Evolutionary conservation across 2,329 filamentous ascomycete genomes (phyloP), one percentile per base, ranked within the genome.

Genomic region (Clarireedia homoeocarpa): DNA sequence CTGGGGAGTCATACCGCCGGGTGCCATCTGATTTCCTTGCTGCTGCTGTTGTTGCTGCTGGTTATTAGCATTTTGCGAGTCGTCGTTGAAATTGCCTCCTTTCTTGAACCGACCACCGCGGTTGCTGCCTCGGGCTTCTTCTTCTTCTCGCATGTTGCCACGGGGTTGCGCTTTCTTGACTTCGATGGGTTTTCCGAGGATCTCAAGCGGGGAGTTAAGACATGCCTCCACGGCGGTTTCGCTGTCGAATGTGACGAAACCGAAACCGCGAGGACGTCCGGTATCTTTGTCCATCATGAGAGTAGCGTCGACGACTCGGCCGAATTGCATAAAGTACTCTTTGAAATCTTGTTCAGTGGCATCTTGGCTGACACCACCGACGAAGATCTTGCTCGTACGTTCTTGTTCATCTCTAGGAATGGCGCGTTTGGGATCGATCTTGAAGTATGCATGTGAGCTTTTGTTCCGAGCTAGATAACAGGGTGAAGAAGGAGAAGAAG

Each of bases 221-320:
- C 91, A 95, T 36, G 89, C 88, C 62, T 99, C 94, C 46, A 99
- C 94, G 17, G 94, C 94, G 15, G 89, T 85, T 67, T 99, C 94
- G 63, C 86, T 95, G 73, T 99, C 94, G 65, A 99, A 99, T 0
- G 94, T 99, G 53, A 99, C 94, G 71, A 99, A 99, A 14, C 94
- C 94, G 67, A 99, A 99, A 1, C 94, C 94, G 68, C 94, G 82
- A 2, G 94, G 94, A 42, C 94, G 84, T n/a, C 94, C 94, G 0
- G 94, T 99, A 71, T 99, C 94, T 74, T 99, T 99, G 71, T 99
- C 94, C 85, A 99, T 99, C 94, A 99, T 99, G 2, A 99, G 83
- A 0, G 94, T 99, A 2, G 94, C 94, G 73, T 99, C 94, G 40
- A 99, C 86, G 20, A 99, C 94, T 59, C 92, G 86, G 27, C 94